Conservation (phyloP, 1,284 basidiomycete genomes). For the Termitomyces sp. region DNA sequence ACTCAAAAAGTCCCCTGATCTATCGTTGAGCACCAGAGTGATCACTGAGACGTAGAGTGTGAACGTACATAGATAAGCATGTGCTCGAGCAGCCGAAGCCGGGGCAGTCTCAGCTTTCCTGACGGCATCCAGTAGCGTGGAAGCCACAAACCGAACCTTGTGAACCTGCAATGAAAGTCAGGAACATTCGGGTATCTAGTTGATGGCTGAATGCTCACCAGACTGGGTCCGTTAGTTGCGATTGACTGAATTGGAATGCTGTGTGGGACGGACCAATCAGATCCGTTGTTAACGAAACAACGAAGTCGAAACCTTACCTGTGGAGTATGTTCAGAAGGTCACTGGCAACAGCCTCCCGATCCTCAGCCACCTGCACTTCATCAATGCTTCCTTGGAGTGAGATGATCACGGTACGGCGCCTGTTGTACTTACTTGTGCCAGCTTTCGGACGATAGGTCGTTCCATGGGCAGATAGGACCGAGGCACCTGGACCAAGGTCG, state of each 20-base stretch:
- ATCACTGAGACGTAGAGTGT: conserved; percentile 5
- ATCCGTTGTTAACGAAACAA: background rate
- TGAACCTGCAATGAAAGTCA: conserved; percentile 47
- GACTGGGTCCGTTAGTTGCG: conserved; percentile 79
- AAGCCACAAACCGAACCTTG: conserved; percentile 87
- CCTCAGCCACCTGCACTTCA: conserved; percentile 61
- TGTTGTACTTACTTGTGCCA: conserved; percentile 46
- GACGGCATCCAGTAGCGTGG: conserved; percentile 81
- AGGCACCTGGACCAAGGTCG: conserved; percentile 79
- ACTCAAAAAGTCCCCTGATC: conserved; percentile 80
- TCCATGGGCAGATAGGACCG: conserved; percentile 80
- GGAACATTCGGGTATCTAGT: background rate
- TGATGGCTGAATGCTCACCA: conserved; percentile 41
- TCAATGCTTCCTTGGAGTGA: conserved; percentile 62
- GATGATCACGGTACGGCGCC: conserved; percentile 29
- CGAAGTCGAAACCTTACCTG: conserved; percentile 40
- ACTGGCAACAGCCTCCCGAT: conserved; percentile 70
- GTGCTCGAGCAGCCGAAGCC: conserved; percentile 69
- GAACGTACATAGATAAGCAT: conserved; percentile 71
- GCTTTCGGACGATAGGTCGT: conserved; percentile 66
- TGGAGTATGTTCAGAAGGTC: conserved; percentile 80
- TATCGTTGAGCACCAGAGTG: background rate
- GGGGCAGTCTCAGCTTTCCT: conserved; percentile 73
- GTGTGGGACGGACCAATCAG: conserved; percentile 24
- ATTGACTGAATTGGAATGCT: conserved; percentile 89